Percentiles rank a stretch among this genome's conserved stretches.
Conservation (phyloP, 371 early-diverging fungal species). For the Mortierella sp. region DNA sequence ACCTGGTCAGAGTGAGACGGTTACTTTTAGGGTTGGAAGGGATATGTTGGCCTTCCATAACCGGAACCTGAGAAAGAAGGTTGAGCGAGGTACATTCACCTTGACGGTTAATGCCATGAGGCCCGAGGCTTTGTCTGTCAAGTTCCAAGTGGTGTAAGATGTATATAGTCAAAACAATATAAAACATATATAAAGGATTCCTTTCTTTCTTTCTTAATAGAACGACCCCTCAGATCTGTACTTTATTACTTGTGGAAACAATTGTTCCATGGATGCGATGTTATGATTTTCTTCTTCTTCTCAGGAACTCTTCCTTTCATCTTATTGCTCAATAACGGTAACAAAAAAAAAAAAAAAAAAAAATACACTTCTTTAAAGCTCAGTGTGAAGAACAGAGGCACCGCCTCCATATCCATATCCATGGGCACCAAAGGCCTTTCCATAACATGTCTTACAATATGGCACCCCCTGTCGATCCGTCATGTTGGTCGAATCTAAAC, state of each 20-base stretch:
- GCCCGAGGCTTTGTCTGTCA: conserved; percentile 35
- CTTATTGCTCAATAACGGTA: neutral
- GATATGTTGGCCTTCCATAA: conserved; percentile 57
- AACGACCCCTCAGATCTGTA: neutral
- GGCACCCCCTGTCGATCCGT: conserved; percentile 41
- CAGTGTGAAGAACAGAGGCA: conserved; percentile 42
- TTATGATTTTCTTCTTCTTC: neutral
- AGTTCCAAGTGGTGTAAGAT: conserved; percentile 29
- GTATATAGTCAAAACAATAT: too few relatives aligned
- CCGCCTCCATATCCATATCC: conserved; percentile 48
- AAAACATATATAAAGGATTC: too few relatives aligned
- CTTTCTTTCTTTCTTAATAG: neutral
- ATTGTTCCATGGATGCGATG: neutral
- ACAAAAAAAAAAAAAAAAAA: neutral
- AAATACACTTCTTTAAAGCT: conserved; percentile 14
- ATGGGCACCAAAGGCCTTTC: conserved; percentile 41
- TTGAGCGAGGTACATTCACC: conserved; percentile 56
- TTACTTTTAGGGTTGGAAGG: conserved; percentile 57
- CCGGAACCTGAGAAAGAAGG: conserved; percentile 43
- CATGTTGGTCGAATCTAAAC: conserved; percentile 46
- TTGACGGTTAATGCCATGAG: conserved; percentile 60
- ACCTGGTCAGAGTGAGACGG: conserved; percentile 54
- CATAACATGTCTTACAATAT: conserved; percentile 42
- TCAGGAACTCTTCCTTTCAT: neutral
- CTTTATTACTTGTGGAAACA: neutral